Percentiles rank a stretch among this genome's conserved stretches.
Conservation (phyloP, 1,139 yeast genomes). For the Suhomyces atakaporum region DNA sequence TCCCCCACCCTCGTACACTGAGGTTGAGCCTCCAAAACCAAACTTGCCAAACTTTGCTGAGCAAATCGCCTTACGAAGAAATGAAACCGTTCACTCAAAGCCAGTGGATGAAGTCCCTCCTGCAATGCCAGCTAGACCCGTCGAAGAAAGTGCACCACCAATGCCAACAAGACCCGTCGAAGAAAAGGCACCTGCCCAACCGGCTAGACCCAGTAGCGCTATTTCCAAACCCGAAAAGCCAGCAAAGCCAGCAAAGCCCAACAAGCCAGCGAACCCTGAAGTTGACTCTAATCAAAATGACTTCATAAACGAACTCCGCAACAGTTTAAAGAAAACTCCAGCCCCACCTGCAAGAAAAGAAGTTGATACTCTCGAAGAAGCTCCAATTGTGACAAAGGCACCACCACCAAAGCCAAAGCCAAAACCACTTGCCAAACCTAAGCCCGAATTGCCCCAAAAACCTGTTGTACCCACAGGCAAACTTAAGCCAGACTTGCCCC, state of each 20-base stretch:
- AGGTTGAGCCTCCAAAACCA: constrained; percentile 6
- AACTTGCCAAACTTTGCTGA: constrained; percentile 26
- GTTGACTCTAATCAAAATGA: too few relatives aligned
- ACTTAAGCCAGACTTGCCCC: constrained; percentile 15
- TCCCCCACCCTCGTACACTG: constrained; percentile 32
- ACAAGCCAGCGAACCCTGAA: constrained; percentile 19
- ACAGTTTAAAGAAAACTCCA: constrained; percentile 12
- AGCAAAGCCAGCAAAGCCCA: constrained; percentile 18
- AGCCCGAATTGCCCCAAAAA: too few relatives aligned
- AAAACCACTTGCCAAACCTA: constrained; percentile 14
- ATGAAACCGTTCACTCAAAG: constrained; percentile 4
- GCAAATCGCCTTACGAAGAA: constrained; percentile 20
- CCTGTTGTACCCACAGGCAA: neutral
- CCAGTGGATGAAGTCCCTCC: constrained; percentile 2
- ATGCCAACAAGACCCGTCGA: constrained; percentile 10
- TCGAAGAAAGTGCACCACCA: constrained; percentile 5
- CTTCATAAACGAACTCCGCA: constrained; percentile 15
- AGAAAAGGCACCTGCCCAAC: too few relatives aligned
- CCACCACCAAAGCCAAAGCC: constrained; percentile 12
- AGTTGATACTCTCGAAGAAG: too few relatives aligned
- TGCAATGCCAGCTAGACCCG: constrained; percentile 2
- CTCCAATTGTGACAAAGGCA: constrained; percentile 2
- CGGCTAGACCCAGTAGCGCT: too few relatives aligned
- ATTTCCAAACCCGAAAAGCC: constrained; percentile 18
- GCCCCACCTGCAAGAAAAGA: neutral